Percentiles rank a stretch among this genome's conserved stretches.
Evolutionary conservation across 805 yeast genomes (phyloP).

Genomic region (Kazachstania bromeliacearum): DNA sequence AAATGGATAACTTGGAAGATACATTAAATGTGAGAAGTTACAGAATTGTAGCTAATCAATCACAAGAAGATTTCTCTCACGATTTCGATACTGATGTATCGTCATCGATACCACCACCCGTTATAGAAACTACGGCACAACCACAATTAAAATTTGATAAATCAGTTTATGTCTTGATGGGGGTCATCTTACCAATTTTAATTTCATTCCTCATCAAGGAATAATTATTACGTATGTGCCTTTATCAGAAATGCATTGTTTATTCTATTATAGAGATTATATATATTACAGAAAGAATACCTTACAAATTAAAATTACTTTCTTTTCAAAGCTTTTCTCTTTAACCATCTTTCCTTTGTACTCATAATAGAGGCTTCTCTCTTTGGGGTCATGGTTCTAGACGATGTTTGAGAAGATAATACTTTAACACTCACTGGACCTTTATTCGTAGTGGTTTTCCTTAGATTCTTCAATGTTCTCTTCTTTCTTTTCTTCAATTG

Average conservation of each 20-base stretch:
- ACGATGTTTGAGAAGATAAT: conserved; percentile 12
- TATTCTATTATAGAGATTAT: neutral
- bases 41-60: conserved; percentile 2
- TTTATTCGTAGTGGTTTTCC: conserved; percentile 24
- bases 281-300: neutral
- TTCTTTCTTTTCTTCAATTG: conserved; percentile 21
- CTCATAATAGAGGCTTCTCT: conserved; percentile 19
- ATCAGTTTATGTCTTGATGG: conserved; percentile 18
- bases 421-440: conserved; percentile 37
- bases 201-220: conserved; percentile 21
- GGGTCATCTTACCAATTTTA: conserved; percentile 22
- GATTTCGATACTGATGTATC: neutral
- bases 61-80: neutral
- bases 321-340: conserved; percentile 24
- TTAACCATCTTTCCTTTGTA: conserved; percentile 28
- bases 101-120: neutral
- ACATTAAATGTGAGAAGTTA: conserved; percentile 1
- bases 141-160: conserved; percentile 9
- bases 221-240: neutral
- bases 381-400: conserved; percentile 24
- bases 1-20: neutral
- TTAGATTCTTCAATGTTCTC: conserved; percentile 26
- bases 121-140: neutral
- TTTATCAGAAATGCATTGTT: no score
- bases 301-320: conserved; percentile 9